Evolutionary conservation across 129 eudicot species (phyloP), one percentile per base, ranked within the genome.

Genomic region (Chrysanthemum seticuspe): DNA sequence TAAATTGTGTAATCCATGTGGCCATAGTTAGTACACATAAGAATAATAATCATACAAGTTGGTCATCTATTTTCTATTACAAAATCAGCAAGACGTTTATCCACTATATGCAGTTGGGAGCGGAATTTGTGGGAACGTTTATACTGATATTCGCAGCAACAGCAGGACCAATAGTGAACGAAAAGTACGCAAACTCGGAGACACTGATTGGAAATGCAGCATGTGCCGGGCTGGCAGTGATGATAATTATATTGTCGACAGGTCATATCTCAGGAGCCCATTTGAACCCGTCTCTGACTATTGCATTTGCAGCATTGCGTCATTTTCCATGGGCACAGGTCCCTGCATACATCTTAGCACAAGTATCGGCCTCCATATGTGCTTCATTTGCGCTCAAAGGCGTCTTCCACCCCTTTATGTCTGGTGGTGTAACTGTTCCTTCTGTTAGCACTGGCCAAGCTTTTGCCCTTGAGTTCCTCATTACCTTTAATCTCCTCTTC

Each of bases 221-320:
- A 13, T 83, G 89, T 63, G 76, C 97, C 5, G 97, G 97, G 19
- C 80, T 89, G 13, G 97, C 96, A 0, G 97, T 92, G 62, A 83
- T 85, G 94, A 85, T 89, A 1, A 85, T 89, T 10, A 82, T 92
- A 36, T 71, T 92, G 3, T 88, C 97, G 1, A 85, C 87, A 0
- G 97, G 97, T 19, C 97, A 92, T 78, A 92, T 92, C 47, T 92
- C 97, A 1, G 93, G 93, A 45, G 97, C 97, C 7, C 97, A 92
- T 79, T 85, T 89, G 2, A 92, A 92, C 80, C 97, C 97, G 1
- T 79, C 97, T 14, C 85, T 92, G 15, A 92, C 97, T 0, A 80
- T 92, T 14, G 96, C 97, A 16, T 92, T 85, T 52, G 94, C 97
- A 1, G 86, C 89, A 0, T 76, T 92, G 12, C 92, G 94, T 18